Conservation (phyloP, 495 filamentous ascomycete genomes). For the Glonium stellatum region DNA sequence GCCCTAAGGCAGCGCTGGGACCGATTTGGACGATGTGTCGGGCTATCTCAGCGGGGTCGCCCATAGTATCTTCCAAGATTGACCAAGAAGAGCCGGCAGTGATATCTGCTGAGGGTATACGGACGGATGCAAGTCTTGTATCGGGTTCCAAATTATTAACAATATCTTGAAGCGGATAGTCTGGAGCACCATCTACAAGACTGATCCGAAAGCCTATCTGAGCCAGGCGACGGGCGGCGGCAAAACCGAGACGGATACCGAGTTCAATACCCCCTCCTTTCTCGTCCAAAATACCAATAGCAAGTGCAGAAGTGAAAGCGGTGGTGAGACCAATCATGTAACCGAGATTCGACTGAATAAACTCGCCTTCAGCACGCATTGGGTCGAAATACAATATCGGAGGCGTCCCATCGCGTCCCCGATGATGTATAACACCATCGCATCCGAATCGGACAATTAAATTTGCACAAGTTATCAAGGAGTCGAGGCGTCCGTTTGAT, state of each 20-base stretch:
- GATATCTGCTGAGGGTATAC: conserved; percentile 21
- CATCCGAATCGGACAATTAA: conserved; percentile 24
- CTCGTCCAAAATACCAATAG: conserved; percentile 16
- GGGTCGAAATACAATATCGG: conserved; percentile 25
- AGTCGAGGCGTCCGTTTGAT: conserved; percentile 24
- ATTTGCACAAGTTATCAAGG: conserved; percentile 26
- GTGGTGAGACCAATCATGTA: conserved; percentile 15
- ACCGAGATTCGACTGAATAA: neutral
- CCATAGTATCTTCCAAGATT: conserved; percentile 24
- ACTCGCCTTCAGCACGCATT: conserved; percentile 13
- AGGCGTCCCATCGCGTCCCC: conserved; percentile 20
- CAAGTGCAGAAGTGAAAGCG: conserved; percentile 22
- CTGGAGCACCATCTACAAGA: conserved; percentile 11
- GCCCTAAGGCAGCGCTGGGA: conserved; percentile 13
- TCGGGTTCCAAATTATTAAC: conserved; percentile 10
- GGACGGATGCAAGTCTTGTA: conserved; percentile 10
- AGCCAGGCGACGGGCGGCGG: conserved; percentile 10
- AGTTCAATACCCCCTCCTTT: conserved; percentile 11
- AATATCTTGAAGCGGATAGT: conserved; percentile 15
- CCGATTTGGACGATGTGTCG: conserved; percentile 19
- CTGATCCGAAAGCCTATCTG: conserved; percentile 13
- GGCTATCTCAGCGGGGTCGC: conserved; percentile 24
- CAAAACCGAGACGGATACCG: conserved; percentile 17
- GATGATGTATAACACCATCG: conserved; percentile 27
- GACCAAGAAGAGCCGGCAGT: conserved; percentile 23